Evolutionary conservation across 768 basidiomycete genomes (phyloP).

Genomic region (Candolleomyces eurysporus): DNA sequence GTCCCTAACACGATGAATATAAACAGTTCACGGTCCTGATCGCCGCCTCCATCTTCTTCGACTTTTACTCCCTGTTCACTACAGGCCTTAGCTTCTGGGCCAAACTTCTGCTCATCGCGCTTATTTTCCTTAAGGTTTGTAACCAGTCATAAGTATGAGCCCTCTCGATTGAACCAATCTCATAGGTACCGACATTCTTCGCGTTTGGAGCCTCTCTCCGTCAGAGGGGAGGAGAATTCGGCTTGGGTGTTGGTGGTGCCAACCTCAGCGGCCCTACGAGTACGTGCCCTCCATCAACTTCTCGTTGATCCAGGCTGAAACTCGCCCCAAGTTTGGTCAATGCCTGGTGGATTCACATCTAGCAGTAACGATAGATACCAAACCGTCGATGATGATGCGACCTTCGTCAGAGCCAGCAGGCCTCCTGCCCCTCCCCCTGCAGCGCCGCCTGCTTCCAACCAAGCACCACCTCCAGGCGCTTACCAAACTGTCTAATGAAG

Average conservation of each 20-base stretch:
- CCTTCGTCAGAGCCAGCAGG: slow-evolving; percentile 17
- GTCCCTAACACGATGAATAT: neutral
- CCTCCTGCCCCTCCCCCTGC: slow-evolving; percentile 26
- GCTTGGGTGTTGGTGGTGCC: slow-evolving; percentile 40
- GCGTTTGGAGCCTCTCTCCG: slow-evolving; percentile 51
- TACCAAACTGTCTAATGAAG: slow-evolving; percentile 40
- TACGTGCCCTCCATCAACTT: slow-evolving; percentile 20
- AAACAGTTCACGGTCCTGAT: slow-evolving; percentile 65
- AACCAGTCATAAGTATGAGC: neutral
- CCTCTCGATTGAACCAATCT: neutral
- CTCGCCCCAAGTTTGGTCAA: slow-evolving; percentile 61
- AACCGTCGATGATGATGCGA: slow-evolving; percentile 54
- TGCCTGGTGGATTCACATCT: slow-evolving; percentile 72
- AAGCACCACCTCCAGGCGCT: slow-evolving; percentile 33
- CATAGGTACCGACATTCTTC: slow-evolving; percentile 59
- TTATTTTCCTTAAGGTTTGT: slow-evolving; percentile 27
- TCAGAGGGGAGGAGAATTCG: slow-evolving; percentile 56
- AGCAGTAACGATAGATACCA: slow-evolving; percentile 58
- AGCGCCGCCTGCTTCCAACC: slow-evolving; percentile 16
- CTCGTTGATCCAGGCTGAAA: slow-evolving; percentile 4
- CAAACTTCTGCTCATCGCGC: slow-evolving; percentile 50
- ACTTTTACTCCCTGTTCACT: slow-evolving; percentile 66
- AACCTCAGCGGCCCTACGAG: slow-evolving; percentile 59
- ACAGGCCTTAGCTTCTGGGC: slow-evolving; percentile 56
- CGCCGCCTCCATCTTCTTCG: slow-evolving; percentile 59